phyloP scores from a whole-genome alignment of 2,329 filamentous ascomycete species.

The Ophiocordyceps camponoti-rufipedis region DNA sequence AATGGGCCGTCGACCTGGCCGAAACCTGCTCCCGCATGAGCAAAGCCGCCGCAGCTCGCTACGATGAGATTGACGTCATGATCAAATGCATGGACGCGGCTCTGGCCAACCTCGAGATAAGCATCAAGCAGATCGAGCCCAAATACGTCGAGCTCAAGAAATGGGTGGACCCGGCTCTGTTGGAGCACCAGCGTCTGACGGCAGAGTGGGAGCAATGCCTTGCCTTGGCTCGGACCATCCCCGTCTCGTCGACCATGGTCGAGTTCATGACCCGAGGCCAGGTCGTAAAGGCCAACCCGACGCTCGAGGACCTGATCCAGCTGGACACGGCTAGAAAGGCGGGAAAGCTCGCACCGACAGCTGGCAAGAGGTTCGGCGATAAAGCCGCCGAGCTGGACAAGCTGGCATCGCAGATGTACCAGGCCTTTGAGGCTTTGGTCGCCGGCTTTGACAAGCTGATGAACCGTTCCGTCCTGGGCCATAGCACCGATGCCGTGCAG shows the following conservation, averaged over 20 bases:
- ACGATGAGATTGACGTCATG: conserved; percentile 58
- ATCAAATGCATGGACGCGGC: conserved; percentile 68
- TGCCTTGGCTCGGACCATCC: conserved; percentile 41
- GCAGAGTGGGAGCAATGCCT: conserved; percentile 52
- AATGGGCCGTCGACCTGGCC: conserved; percentile 58
- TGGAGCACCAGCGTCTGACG: conserved; percentile 47
- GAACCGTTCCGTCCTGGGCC: conserved; percentile 34
- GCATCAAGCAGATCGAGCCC: conserved; percentile 52
- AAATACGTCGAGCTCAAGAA: conserved; percentile 53
- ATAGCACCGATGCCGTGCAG: conserved; percentile 44
- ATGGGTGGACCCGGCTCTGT: conserved; percentile 50
- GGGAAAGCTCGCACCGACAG: conserved; percentile 41
- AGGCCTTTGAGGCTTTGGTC: conserved; percentile 41
- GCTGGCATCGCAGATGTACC: conserved; percentile 38
- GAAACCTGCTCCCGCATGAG: conserved; percentile 52
- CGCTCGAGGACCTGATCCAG: conserved; percentile 61
- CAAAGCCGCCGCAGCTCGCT: conserved; percentile 41
- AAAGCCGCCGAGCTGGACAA: conserved; percentile 44
- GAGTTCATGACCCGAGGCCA: conserved; percentile 39
- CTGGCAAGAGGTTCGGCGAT: conserved; percentile 38
- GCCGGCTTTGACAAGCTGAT: conserved; percentile 43
- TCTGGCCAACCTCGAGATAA: conserved; percentile 64
- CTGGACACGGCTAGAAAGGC: conserved; percentile 54
- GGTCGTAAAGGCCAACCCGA: conserved; percentile 29
- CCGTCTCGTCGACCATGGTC: conserved; percentile 48